phyloP scores from a whole-genome alignment of 805 yeast species.

The Saccharomyces paradoxus region DNA sequence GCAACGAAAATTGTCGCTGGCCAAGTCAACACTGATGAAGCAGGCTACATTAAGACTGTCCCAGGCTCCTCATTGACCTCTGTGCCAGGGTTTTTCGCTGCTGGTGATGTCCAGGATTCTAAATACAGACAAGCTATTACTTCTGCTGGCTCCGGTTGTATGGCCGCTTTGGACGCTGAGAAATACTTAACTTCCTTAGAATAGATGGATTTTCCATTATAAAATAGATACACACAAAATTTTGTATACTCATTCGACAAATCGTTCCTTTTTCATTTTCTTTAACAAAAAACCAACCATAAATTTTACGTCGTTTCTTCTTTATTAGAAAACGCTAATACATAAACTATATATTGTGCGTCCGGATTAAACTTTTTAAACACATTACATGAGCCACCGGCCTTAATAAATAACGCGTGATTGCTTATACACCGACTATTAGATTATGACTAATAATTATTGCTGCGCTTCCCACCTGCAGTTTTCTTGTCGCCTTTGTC shows the following conservation, averaged over 20 bases:
- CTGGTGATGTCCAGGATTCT: slow-evolving; percentile 98
- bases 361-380: background rate
- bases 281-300: background rate
- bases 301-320: background rate
- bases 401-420: background rate
- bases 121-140: slow-evolving; percentile 97
- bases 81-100: slow-evolving; percentile 88
- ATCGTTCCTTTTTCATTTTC: background rate
- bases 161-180: slow-evolving; percentile 97
- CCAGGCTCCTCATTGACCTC: slow-evolving; percentile 88
- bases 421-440: background rate
- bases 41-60: slow-evolving; percentile 79
- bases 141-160: slow-evolving; percentile 99
- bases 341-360: background rate
- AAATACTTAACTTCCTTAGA: slow-evolving; percentile 60
- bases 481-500: background rate
- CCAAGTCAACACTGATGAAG: slow-evolving; percentile 77
- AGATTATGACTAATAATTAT: background rate
- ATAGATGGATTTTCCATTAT: slow-evolving; percentile 11
- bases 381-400: background rate
- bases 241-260: background rate
- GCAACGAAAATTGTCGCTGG: slow-evolving; percentile 76
- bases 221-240: background rate
- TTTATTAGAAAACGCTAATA: background rate
- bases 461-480: background rate